phyloP scores from a whole-genome alignment of 1,139 yeast genomes.

The Suhomyces yuchorum region DNA sequence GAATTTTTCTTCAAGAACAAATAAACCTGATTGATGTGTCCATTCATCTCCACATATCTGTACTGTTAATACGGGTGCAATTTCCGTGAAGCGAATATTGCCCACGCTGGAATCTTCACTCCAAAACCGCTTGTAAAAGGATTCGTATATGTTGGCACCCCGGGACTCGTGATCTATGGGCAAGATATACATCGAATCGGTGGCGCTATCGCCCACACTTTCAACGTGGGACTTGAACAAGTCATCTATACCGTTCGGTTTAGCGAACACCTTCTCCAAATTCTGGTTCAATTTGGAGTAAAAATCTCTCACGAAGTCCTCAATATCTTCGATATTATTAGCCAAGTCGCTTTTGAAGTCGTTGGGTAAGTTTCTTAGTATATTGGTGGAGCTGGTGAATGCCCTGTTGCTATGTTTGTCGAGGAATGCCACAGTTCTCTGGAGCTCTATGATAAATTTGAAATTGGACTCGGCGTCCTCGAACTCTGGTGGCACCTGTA shows the following conservation, averaged over 20 bases:
- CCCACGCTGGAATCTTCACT: conserved; percentile 33
- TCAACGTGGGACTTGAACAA: conserved; percentile 30
- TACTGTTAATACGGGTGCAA: conserved; percentile 39
- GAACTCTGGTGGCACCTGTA: conserved; percentile 11
- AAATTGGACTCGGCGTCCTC: conserved; percentile 12
- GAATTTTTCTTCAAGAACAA: conserved; percentile 28
- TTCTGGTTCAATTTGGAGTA: conserved; percentile 22
- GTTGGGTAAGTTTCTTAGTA: conserved; percentile 26
- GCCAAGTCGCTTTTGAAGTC: conserved; percentile 25
- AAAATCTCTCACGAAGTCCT: conserved; percentile 34
- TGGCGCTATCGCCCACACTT: conserved; percentile 28
- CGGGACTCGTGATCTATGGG: conserved; percentile 41
- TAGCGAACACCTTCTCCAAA: conserved; percentile 17
- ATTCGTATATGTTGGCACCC: conserved; percentile 29
- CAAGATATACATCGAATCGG: conserved; percentile 31
- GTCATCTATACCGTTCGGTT: conserved; percentile 13
- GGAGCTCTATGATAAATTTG: conserved; percentile 28
- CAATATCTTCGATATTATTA: conserved; percentile 30
- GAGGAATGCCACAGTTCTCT: conserved; percentile 26
- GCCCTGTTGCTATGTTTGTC: conserved; percentile 21
- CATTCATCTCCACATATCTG: conserved; percentile 32
- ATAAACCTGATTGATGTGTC: conserved; percentile 15
- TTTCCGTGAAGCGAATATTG: conserved; percentile 27
- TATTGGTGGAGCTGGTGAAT: conserved; percentile 25
- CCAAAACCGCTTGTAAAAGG: conserved; percentile 45